Percentiles rank a stretch among this genome's conserved stretches.
Conservation (phyloP, 139 green algal species). For the Nannochloris sp. region DNA sequence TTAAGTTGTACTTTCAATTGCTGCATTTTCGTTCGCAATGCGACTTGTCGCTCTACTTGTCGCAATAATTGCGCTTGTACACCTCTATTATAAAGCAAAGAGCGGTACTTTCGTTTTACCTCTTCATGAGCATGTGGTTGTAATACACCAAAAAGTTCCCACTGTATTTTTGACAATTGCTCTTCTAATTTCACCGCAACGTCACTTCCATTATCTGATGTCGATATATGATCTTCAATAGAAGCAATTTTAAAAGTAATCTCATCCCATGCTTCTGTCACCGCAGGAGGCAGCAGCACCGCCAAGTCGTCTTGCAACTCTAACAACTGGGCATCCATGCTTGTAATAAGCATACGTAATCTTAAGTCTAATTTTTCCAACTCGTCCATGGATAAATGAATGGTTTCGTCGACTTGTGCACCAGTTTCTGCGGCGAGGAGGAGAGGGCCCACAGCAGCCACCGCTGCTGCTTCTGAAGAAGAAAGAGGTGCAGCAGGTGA, state of each 20-base stretch:
- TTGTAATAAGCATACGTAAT: slow-evolving; percentile 15
- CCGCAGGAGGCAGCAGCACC: slow-evolving; percentile 6
- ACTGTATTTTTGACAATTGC: slow-evolving; percentile 5
- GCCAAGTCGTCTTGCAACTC: slow-evolving; percentile 10
- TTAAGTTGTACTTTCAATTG: background rate
- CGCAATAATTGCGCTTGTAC: slow-evolving; percentile 16
- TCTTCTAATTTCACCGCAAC: background rate
- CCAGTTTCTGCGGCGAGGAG: slow-evolving; percentile 20
- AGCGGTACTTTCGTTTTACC: slow-evolving; percentile 10
- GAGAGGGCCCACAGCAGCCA: slow-evolving; percentile 1
- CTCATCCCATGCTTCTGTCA: background rate
- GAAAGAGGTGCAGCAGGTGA: background rate
- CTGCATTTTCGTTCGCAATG: slow-evolving; percentile 1
- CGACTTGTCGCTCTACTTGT: slow-evolving; percentile 14
- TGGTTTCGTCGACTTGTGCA: slow-evolving; percentile 4
- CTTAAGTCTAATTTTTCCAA: slow-evolving; percentile 9
- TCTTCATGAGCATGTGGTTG: background rate
- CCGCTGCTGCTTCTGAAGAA: background rate
- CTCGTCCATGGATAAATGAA: slow-evolving; percentile 9
- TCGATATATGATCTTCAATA: background rate
- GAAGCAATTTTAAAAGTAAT: background rate
- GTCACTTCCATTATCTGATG: background rate
- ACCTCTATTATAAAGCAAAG: slow-evolving; percentile 22
- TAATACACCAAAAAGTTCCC: slow-evolving; percentile 5
- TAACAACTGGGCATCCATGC: slow-evolving; percentile 21